Percentiles rank a stretch among this genome's conserved stretches.
phyloP scores from a whole-genome alignment of 768 basidiomycete species.

The Mycena olivaceomarginata region DNA sequence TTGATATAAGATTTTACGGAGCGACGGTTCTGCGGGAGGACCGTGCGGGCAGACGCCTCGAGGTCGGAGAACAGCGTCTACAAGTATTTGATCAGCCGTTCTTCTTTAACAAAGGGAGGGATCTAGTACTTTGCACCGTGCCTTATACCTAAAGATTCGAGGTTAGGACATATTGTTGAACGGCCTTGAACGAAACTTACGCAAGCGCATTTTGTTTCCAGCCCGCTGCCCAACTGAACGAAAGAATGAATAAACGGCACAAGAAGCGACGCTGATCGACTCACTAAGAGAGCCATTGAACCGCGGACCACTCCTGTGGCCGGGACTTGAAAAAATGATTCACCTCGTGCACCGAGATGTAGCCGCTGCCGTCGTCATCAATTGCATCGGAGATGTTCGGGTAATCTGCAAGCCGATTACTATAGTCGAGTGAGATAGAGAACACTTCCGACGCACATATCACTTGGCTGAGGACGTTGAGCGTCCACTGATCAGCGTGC shows the following conservation, averaged over 20 bases:
- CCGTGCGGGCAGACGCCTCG: slow-evolving; percentile 37
- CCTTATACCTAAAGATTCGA: slow-evolving; percentile 17
- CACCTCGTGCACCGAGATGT: slow-evolving; percentile 48
- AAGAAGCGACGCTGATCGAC: background rate
- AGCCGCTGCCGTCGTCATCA: slow-evolving; percentile 50
- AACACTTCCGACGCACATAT: slow-evolving; percentile 32
- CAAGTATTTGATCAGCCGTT: background rate
- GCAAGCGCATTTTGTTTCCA: slow-evolving; percentile 51
- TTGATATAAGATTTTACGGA: slow-evolving; percentile 41
- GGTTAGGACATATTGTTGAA: background rate
- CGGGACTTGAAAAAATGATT: slow-evolving; percentile 49
- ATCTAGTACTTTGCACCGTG: slow-evolving; percentile 30
- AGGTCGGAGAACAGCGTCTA: slow-evolving; percentile 36
- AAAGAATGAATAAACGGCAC: background rate
- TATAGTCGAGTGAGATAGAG: background rate
- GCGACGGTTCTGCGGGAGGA: slow-evolving; percentile 40
- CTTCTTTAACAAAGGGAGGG: background rate
- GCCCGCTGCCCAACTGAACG: slow-evolving; percentile 51
- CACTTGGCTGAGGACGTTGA: slow-evolving; percentile 43
- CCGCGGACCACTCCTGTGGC: slow-evolving; percentile 48
- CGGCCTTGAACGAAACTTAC: slow-evolving; percentile 26
- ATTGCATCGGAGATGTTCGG: slow-evolving; percentile 50
- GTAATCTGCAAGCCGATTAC: slow-evolving; percentile 39
- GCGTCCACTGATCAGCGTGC: slow-evolving; percentile 43
- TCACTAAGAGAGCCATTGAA: slow-evolving; percentile 48